These are phyloP conservation scores for Trichophyton mentagrophytes DNA, from an alignment of 2,329 filamentous ascomycete species.

Conservation along the genomic window DNA sequence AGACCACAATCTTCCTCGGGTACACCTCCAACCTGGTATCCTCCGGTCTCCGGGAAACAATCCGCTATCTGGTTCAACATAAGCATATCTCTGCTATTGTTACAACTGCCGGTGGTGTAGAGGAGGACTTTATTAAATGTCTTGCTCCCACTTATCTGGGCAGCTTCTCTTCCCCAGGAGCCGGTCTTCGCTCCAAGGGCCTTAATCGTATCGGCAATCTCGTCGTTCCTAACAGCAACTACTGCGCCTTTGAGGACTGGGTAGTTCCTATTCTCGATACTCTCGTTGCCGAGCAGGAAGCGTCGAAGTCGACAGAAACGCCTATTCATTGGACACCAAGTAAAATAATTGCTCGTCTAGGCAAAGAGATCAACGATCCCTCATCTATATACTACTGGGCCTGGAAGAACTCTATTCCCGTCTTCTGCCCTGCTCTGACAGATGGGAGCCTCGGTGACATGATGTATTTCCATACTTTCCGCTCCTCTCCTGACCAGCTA, in stretches of 20 bases:
- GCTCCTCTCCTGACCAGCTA: conserved; percentile 66
- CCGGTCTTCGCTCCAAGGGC: conserved; percentile 66
- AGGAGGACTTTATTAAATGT: conserved; percentile 98
- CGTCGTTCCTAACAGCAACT: conserved; percentile 90
- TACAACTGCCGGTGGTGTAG: conserved; percentile 86
- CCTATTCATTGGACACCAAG: conserved; percentile 85
- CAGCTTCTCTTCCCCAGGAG: conserved; percentile 65
- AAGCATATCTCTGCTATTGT: conserved; percentile 86
- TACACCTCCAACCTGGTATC: conserved; percentile 98
- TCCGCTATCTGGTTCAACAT: conserved; percentile 88
- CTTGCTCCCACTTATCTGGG: conserved; percentile 88
- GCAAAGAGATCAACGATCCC: conserved; percentile 88
- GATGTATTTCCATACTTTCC: conserved; percentile 97
- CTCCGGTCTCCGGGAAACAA: conserved; percentile 77
- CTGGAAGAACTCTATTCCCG: conserved; percentile 88
- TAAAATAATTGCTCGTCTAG: conserved; percentile 78
- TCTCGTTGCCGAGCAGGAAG: conserved; percentile 90
- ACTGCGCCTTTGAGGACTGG: conserved; percentile 98
- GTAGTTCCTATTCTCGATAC: conserved; percentile 85
- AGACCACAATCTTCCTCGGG: conserved; percentile 88
- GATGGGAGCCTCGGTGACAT: conserved; percentile 94
- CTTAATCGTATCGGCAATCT: conserved; percentile 95
- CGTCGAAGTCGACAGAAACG: conserved; percentile 42
- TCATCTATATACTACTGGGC: conserved; percentile 94
- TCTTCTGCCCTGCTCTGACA: conserved; percentile 92